A percentile compares a stretch with the other conserved stretches of the same genome.
Evolutionary conservation across 169 alveolate species (phyloP).

Genomic region (Cryptosporidium bovis): DNA sequence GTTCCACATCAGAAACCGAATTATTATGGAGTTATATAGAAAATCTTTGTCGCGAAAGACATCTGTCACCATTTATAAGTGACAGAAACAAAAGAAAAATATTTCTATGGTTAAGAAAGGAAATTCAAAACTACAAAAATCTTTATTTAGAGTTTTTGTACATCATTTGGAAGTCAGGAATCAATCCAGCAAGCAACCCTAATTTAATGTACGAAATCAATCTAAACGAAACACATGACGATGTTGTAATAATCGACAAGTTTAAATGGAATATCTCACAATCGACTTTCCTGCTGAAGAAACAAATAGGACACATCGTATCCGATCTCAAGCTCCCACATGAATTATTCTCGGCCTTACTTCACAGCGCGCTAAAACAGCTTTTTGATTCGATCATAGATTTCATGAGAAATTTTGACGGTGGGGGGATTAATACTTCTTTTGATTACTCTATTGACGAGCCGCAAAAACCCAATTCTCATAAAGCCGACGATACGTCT

Average conservation of each 20-base stretch:
- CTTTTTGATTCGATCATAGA: conserved; percentile 11
- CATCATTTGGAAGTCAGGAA: not conserved
- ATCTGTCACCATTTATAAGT: conserved; percentile 26
- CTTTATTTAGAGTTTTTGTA: conserved; percentile 38
- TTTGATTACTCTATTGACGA: not conserved
- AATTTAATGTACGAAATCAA: conserved; percentile 18
- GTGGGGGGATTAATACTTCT: not conserved
- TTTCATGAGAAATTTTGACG: not conserved
- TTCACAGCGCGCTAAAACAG: conserved; percentile 45
- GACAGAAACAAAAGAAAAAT: conserved; percentile 16
- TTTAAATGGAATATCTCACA: conserved; percentile 63
- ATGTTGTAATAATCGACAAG: conserved; percentile 43
- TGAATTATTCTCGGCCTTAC: conserved; percentile 30
- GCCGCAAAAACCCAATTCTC: not conserved
- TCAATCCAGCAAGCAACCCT: conserved; percentile 30
- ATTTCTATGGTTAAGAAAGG: conserved; percentile 17
- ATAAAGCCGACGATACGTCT: conserved; percentile 14
- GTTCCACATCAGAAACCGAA: conserved; percentile 11
- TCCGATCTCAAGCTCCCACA: conserved; percentile 48
- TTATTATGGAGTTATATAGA: conserved; percentile 25
- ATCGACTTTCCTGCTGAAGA: conserved; percentile 9
- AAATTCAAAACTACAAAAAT: conserved; percentile 40
- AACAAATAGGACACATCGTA: conserved; percentile 4
- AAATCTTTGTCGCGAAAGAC: conserved; percentile 51
- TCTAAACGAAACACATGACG: conserved; percentile 46